Conservation (phyloP, 176 grass and related monocot genomes). For the Carex pumila region DNA sequence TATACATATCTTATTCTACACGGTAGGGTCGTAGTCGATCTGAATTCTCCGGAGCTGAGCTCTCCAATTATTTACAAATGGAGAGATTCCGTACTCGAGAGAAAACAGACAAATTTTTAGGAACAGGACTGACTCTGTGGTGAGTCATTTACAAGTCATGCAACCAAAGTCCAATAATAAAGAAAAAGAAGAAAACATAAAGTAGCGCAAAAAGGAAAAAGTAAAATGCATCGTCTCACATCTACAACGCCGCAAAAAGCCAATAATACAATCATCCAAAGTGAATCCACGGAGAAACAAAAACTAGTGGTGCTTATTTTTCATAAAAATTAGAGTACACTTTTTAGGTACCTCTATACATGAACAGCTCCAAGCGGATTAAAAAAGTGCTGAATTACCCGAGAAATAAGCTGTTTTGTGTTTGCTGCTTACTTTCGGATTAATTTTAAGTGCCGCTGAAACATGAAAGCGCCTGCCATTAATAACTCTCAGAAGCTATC, state of each 20-base stretch:
- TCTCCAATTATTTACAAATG: background rate
- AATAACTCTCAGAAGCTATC: background rate
- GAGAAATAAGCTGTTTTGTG: background rate
- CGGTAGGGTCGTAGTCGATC: no score
- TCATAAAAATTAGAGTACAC: background rate
- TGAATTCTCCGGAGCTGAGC: background rate
- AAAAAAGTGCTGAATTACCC: background rate
- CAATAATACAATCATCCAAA: background rate
- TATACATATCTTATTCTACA: no score
- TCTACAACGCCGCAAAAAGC: background rate
- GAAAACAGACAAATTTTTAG: background rate
- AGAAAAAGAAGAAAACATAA: background rate
- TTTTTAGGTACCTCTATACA: background rate
- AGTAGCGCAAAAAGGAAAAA: background rate
- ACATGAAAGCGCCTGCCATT: no score
- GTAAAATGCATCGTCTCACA: background rate
- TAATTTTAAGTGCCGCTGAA: background rate
- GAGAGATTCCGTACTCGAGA: background rate
- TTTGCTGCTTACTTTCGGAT: background rate
- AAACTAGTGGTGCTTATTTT: background rate
- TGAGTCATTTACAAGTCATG: slow-evolving; percentile 18
- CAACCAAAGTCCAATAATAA: background rate
- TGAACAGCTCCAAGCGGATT: background rate
- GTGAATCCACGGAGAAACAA: background rate
- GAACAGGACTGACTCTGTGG: background rate